Conservation (phyloP, 208 protist species). For the Crithidia acanthocephali region DNA sequence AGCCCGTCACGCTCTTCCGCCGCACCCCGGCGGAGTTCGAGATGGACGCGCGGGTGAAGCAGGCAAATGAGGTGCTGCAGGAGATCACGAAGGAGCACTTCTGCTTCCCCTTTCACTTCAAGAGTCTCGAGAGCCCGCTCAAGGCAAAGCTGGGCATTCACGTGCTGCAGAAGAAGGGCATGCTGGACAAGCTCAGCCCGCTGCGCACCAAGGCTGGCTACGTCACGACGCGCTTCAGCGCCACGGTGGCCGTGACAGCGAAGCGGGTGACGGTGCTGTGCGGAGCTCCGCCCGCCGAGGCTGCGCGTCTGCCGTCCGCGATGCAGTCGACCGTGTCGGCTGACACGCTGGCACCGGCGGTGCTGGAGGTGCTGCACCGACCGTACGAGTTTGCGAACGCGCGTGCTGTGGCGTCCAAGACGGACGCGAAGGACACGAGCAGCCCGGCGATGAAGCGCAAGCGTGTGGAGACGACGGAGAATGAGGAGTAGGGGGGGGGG, state of each 20-base stretch:
- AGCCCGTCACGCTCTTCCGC: slow-evolving; percentile 65
- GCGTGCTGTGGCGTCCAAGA: slow-evolving; percentile 27
- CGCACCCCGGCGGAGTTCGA: slow-evolving; percentile 67
- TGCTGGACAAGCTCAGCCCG: slow-evolving; percentile 69
- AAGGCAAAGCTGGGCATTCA: slow-evolving; percentile 67
- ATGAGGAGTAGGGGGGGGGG: slow-evolving; percentile 26
- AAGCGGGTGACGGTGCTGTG: slow-evolving; percentile 80
- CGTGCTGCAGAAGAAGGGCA: slow-evolving; percentile 59
- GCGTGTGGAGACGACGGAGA: slow-evolving; percentile 33
- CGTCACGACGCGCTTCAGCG: slow-evolving; percentile 81
- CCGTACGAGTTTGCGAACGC: slow-evolving; percentile 52
- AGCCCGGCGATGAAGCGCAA: slow-evolving; percentile 36
- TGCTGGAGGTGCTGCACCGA: slow-evolving; percentile 42
- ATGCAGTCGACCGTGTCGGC: slow-evolving; percentile 43
- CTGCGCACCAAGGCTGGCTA: slow-evolving; percentile 60
- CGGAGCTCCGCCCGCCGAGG: slow-evolving; percentile 55
- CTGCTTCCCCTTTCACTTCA: slow-evolving; percentile 88
- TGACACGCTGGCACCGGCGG: slow-evolving; percentile 40
- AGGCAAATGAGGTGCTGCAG: slow-evolving; percentile 56
- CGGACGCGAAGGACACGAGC: slow-evolving; percentile 24
- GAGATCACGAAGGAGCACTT: slow-evolving; percentile 70
- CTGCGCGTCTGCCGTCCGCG: slow-evolving; percentile 32
- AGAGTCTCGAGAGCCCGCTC: slow-evolving; percentile 63
- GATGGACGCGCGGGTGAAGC: slow-evolving; percentile 62
- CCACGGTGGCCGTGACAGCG: slow-evolving; percentile 75